Base-by-base conservation (phyloP, 169 alveolate genomes). In the Plasmodium gonderi region DNA sequence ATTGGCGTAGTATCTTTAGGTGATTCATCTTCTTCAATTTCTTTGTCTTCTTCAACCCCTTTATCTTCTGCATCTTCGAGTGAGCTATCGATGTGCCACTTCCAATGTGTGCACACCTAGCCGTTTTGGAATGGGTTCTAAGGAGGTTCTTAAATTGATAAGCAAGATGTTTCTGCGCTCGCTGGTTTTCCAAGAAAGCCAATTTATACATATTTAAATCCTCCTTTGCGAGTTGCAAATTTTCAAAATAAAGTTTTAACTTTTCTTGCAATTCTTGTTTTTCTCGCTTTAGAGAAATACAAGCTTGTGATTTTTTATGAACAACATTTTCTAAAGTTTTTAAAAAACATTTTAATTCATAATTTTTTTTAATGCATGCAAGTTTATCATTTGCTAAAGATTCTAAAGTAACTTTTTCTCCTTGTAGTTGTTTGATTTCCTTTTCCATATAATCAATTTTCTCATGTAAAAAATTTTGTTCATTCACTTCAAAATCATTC, bases 271-370 rank as follows among this genome's bases (percentile, higher is more conserved):
- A 38, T 7, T 14, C 12, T 26, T 42, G 33, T 81, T 68, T 81
- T 74, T 81, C 81, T 7, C 23, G 33, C 51, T 49, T 68, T 12
- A 81, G 14, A 8, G 33, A 23, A 42, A 5, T 23, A 33, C 51
- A 81, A 23, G 38, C 29, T 1, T 11, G 44, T 4, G 80, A 42
- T 33, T 81, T 65, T 20, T 29, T 45, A 26, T 68, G 29, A 17
- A 81, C 11, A n/a, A 33, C 11, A 11, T 7, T 23, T n/a, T 81
- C 82, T 49, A 81, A 3, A 8, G 38, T 12, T 44, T 68, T 40
- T n/a, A 81, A 54, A 42, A 67, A 67, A 31, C 91, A 81, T 29
- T 51, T 74, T 68, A 81, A 68, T 45, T 81, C 81, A 40, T 67
- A 81, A 23, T 68, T 81, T 42, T 68, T 68, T 68, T 81, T 81